Conservation (phyloP, 352 stramenopile genomes). For the Phytophthora vignae region DNA sequence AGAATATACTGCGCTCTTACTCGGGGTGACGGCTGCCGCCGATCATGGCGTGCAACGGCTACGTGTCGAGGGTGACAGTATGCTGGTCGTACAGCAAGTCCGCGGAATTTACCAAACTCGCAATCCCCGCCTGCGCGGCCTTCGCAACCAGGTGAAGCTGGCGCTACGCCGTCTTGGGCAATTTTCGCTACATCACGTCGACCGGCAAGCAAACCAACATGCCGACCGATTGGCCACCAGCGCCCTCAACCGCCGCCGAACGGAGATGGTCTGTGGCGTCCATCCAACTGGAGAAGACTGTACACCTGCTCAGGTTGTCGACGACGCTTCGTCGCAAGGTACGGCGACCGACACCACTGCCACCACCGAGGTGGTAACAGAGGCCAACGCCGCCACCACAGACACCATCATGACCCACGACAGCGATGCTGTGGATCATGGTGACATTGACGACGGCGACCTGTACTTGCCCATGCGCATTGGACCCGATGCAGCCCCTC, state of each 20-base stretch:
- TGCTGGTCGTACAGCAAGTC: slow-evolving; percentile 19
- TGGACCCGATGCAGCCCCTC: neutral
- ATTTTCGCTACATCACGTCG: slow-evolving; percentile 23
- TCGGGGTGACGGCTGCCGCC: slow-evolving; percentile 13
- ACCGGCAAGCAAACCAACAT: slow-evolving; percentile 26
- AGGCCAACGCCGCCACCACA: too few relatives aligned
- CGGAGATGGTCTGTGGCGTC: neutral
- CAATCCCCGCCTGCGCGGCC: neutral
- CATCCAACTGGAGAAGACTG: neutral
- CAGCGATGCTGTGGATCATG: too few relatives aligned
- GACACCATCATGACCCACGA: too few relatives aligned
- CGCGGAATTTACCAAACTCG: slow-evolving; percentile 3
- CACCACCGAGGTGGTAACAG: too few relatives aligned
- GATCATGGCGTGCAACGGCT: slow-evolving; percentile 8
- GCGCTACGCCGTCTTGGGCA: neutral
- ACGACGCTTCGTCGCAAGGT: too few relatives aligned
- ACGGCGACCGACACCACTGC: too few relatives aligned
- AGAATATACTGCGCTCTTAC: slow-evolving; percentile 36
- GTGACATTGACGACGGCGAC: slow-evolving; percentile 25
- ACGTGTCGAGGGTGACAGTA: slow-evolving; percentile 25
- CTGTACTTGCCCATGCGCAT: slow-evolving; percentile 16
- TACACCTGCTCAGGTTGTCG: neutral
- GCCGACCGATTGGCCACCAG: slow-evolving; percentile 25
- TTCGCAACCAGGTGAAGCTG: neutral
- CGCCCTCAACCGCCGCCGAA: neutral